Evolutionary conservation across 176 grass and related monocot genomes (phyloP).

Genomic region (Carex littledalei): DNA sequence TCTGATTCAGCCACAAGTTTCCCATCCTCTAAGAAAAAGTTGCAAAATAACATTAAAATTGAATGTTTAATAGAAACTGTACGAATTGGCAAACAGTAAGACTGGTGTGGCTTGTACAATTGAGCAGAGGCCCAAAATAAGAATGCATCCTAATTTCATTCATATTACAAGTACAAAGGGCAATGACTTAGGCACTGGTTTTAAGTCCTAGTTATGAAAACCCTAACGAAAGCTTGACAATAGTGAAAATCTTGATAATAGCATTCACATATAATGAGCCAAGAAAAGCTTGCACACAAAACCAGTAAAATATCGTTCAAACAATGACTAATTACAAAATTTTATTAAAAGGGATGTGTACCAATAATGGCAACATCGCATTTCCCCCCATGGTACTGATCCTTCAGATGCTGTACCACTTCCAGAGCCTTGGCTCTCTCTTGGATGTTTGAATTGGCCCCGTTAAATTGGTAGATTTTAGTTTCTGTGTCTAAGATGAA

Average conservation of each 20-base stretch:
- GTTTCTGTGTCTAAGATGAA: slow-evolving; percentile 88
- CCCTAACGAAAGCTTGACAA: not conserved
- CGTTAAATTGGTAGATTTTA: slow-evolving; percentile 97
- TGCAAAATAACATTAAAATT: not conserved
- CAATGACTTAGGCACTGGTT: not conserved
- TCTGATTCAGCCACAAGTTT: slow-evolving; percentile 85
- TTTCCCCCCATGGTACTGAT: slow-evolving; percentile 74
- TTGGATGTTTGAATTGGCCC: slow-evolving; percentile 96
- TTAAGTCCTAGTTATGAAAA: not conserved
- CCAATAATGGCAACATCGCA: slow-evolving; percentile 92
- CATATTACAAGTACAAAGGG: not conserved
- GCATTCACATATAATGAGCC: slow-evolving; percentile 12
- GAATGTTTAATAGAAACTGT: not conserved
- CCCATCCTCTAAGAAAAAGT: slow-evolving; percentile 65
- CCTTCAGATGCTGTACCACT: slow-evolving; percentile 93
- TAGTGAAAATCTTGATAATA: not conserved
- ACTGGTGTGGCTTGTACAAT: not conserved
- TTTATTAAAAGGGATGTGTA: slow-evolving; percentile 18
- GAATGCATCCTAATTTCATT: not conserved
- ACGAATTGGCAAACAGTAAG: slow-evolving; percentile 10
- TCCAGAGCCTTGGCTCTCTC: slow-evolving; percentile 95
- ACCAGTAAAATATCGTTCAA: not conserved
- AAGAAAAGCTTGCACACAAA: not conserved
- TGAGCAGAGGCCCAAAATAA: not conserved
- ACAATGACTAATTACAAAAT: slow-evolving; percentile 3